phyloP scores from a whole-genome alignment of 495 filamentous ascomycete genomes.

The Penicillium bovifimosum region DNA sequence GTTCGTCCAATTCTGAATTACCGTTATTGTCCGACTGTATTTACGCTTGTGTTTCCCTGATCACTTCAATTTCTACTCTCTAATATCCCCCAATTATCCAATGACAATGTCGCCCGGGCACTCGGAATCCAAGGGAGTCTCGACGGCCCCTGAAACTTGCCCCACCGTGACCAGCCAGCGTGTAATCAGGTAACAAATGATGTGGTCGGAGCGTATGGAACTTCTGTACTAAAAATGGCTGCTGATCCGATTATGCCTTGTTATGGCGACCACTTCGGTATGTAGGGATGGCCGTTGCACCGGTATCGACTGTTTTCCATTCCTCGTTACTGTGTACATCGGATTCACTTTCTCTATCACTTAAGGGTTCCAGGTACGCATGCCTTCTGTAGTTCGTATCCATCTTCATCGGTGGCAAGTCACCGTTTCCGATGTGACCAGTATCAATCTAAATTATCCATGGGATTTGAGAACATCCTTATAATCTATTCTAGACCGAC shows the following conservation, averaged over 20 bases:
- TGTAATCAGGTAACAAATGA: slow-evolving; percentile 23
- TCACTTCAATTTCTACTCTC: not conserved
- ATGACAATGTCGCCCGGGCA: slow-evolving; percentile 1
- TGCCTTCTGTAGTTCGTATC: not conserved
- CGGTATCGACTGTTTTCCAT: slow-evolving; percentile 19
- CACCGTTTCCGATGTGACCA: not conserved
- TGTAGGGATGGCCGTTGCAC: slow-evolving; percentile 27
- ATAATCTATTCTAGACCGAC: not conserved
- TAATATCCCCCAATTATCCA: slow-evolving; percentile 3
- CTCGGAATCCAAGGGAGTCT: slow-evolving; percentile 27
- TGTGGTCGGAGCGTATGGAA: slow-evolving; percentile 8
- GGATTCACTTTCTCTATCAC: not conserved
- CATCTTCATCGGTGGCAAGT: not conserved
- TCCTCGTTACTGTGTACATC: slow-evolving; percentile 20
- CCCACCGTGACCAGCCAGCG: slow-evolving; percentile 13
- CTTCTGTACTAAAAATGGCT: not conserved
- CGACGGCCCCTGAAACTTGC: slow-evolving; percentile 31
- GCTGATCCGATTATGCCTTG: slow-evolving; percentile 22
- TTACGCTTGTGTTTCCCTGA: slow-evolving; percentile 4
- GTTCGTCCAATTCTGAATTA: slow-evolving; percentile 1
- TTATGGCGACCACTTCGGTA: slow-evolving; percentile 25
- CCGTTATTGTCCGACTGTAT: slow-evolving; percentile 7
- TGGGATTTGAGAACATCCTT: not conserved
- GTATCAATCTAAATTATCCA: not conserved
- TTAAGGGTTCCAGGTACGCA: too few species aligned